Percentiles rank a stretch among this genome's conserved stretches.
phyloP scores from a whole-genome alignment of 305 asterid species.

The Fraxinus angustifolia region DNA sequence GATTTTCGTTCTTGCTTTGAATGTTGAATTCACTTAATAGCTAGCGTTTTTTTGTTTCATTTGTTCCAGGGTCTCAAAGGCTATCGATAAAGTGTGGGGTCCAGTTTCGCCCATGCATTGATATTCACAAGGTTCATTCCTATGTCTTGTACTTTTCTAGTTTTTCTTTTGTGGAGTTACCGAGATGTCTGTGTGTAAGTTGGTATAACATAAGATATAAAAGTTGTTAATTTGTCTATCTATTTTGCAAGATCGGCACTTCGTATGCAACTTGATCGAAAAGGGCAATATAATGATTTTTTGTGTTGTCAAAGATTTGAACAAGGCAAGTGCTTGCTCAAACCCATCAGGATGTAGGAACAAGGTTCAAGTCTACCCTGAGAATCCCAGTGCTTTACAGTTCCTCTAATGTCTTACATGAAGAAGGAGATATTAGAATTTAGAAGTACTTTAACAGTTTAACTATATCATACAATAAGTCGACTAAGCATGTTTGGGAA shows the following conservation, averaged over 20 bases:
- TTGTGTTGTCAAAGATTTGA: not conserved
- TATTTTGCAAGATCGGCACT: not conserved
- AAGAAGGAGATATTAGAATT: not conserved
- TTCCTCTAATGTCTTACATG: not conserved
- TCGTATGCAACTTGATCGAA: not conserved
- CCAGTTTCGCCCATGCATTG: constrained; percentile 91
- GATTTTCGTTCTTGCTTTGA: not conserved
- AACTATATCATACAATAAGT: not conserved
- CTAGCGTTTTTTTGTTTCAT: not conserved
- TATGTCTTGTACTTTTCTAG: not conserved
- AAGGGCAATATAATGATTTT: not conserved
- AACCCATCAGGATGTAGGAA: not conserved
- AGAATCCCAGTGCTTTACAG: not conserved
- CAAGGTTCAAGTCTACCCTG: not conserved
- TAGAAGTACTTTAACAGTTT: not conserved
- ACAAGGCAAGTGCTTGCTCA: not conserved
- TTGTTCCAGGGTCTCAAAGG: constrained; percentile 49
- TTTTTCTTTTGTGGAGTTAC: not conserved
- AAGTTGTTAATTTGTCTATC: not conserved
- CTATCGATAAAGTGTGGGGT: constrained; percentile 54
- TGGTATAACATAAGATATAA: not conserved
- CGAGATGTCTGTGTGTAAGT: not conserved
- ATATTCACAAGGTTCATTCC: constrained; percentile 78
- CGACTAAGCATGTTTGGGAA: not conserved
- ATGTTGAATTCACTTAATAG: not conserved